These are phyloP conservation scores for Penicillium ochrochloron DNA, from an alignment of 495 filamentous ascomycete species.

Conservation along the genomic window DNA sequence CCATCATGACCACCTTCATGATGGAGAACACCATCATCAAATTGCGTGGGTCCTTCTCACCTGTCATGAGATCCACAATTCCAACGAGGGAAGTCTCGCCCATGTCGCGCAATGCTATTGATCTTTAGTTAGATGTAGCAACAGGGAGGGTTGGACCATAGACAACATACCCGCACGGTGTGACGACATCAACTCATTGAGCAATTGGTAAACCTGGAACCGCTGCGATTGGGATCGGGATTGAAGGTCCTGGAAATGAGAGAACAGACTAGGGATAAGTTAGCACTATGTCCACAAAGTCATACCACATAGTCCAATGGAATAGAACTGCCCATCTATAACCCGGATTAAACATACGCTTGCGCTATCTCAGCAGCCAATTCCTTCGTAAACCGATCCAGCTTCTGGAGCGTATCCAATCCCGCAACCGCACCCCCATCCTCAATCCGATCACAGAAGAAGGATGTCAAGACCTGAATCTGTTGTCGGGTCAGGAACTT, in stretches of 20 bases:
- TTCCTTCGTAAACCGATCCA: constrained; percentile 54
- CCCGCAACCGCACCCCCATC: constrained; percentile 61
- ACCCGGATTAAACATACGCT: constrained; percentile 46
- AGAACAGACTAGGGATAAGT: constrained; percentile 45
- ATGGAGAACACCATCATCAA: constrained; percentile 80
- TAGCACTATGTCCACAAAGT: constrained; percentile 17
- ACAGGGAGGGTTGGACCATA: not conserved
- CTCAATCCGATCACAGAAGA: constrained; percentile 65
- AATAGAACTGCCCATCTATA: not conserved
- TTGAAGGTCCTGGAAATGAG: constrained; percentile 61
- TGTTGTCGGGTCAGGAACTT: constrained; percentile 70
- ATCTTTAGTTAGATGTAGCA: constrained; percentile 23
- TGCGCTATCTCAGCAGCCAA: constrained; percentile 52
- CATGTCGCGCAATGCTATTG: constrained; percentile 55
- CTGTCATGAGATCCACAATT: constrained; percentile 70
- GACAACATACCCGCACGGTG: constrained; percentile 62
- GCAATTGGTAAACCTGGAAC: constrained; percentile 65
- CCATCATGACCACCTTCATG: constrained; percentile 70
- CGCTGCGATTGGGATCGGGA: constrained; percentile 65
- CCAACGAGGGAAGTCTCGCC: constrained; percentile 63
- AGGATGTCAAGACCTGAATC: constrained; percentile 61
- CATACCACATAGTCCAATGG: constrained; percentile 8
- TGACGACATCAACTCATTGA: constrained; percentile 67
- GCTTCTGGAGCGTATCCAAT: constrained; percentile 49
- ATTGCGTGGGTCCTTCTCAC: constrained; percentile 78